phyloP scores from a whole-genome alignment of 108 stramenopile species.

The Fragilaria radians region DNA sequence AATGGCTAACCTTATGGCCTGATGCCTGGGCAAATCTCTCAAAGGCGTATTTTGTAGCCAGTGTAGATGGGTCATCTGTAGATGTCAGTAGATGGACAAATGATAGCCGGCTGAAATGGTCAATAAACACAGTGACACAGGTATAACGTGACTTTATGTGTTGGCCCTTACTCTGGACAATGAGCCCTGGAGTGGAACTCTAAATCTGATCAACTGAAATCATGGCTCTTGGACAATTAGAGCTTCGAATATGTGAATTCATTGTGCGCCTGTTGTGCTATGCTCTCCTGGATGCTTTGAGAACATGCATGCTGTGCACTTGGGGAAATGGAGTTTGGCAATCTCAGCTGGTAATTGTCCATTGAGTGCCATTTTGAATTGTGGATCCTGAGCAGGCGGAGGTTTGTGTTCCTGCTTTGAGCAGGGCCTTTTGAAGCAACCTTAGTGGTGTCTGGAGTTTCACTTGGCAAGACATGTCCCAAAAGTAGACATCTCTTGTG shows the following conservation, averaged over 20 bases:
- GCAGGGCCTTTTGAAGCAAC: no score
- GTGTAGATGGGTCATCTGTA: conserved; percentile 22
- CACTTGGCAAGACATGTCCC: no score
- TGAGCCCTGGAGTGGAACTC: conserved; percentile 29
- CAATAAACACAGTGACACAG: conserved; percentile 37
- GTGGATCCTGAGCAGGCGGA: no score
- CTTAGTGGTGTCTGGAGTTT: no score
- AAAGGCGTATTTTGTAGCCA: conserved; percentile 26
- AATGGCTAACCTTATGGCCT: conserved; percentile 10
- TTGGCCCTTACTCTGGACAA: conserved; percentile 35
- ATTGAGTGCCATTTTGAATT: conserved; percentile 5
- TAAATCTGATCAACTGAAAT: conserved; percentile 43
- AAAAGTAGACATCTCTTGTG: no score
- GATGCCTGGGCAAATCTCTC: conserved; percentile 13
- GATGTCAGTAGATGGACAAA: conserved; percentile 25
- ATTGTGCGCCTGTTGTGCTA: conserved; percentile 13
- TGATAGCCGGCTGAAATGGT: conserved; percentile 13
- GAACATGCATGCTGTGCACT: conserved; percentile 22
- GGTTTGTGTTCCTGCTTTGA: no score
- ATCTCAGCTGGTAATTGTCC: conserved; percentile 13
- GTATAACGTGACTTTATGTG: conserved; percentile 19
- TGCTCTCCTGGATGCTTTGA: conserved; percentile 11
- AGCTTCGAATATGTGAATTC: background rate
- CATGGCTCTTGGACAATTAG: conserved; percentile 19
- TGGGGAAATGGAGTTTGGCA: conserved; percentile 5